These are phyloP conservation scores for Alternaria viburni DNA, from an alignment of 2,329 filamentous ascomycete genomes.

Conservation along the genomic window DNA sequence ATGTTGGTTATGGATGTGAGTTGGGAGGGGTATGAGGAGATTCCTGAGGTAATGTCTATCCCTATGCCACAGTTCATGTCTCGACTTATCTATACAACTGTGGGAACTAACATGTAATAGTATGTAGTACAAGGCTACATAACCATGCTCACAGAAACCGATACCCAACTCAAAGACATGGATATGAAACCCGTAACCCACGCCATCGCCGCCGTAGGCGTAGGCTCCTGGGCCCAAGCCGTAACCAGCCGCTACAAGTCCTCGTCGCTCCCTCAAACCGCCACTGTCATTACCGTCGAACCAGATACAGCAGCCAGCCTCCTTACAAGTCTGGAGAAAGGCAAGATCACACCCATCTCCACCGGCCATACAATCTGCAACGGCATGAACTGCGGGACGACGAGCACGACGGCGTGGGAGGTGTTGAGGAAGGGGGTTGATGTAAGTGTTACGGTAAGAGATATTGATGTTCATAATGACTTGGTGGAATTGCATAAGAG, in stretches of 20 bases:
- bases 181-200: constrained; percentile 51
- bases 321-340: constrained; percentile 57
- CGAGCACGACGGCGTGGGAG: constrained; percentile 70
- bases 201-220: constrained; percentile 71
- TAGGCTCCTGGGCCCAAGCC: constrained; percentile 74
- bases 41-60: constrained; percentile 61
- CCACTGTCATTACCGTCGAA: constrained; percentile 70
- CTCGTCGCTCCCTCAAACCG: constrained; percentile 19
- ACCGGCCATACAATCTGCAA: constrained; percentile 74
- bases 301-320: constrained; percentile 69
- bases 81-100: background rate
- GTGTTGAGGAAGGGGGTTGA: constrained; percentile 65
- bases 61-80: background rate
- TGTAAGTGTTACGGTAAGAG: constrained; percentile 65
- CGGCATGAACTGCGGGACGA: constrained; percentile 74
- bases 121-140: constrained; percentile 82
- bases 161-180: constrained; percentile 62
- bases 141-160: constrained; percentile 73
- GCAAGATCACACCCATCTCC: constrained; percentile 56
- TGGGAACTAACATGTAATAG: constrained; percentile 33
- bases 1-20: constrained; percentile 73
- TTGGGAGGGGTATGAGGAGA: constrained; percentile 69
- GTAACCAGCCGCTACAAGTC: constrained; percentile 70
- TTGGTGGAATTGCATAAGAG: constrained; percentile 59
- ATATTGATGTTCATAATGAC: constrained; percentile 67